These are phyloP conservation scores for Populus tremula DNA, from an alignment of 345 rosid genomes.

Conservation along the genomic window DNA sequence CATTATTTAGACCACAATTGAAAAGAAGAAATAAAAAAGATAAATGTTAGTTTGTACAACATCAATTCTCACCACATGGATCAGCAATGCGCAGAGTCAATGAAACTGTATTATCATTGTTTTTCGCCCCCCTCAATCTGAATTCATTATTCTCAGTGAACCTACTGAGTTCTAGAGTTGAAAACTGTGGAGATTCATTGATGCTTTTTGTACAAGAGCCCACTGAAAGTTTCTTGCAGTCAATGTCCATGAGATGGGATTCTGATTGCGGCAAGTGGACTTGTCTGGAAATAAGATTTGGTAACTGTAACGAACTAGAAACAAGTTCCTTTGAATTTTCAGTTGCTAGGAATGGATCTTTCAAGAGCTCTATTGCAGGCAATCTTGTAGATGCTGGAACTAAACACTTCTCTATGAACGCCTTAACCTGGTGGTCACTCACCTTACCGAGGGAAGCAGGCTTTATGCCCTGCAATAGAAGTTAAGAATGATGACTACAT, in stretches of 20 bases:
- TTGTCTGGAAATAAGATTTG: not conserved
- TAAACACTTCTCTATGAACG: conserved; percentile 82
- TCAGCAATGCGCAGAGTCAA: conserved; percentile 65
- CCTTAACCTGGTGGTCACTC: conserved; percentile 61
- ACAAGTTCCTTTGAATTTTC: conserved; percentile 45
- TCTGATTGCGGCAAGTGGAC: conserved; percentile 44
- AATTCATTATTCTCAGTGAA: conserved; percentile 50
- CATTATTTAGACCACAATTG: not conserved
- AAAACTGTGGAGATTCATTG: conserved; percentile 33
- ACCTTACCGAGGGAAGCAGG: conserved; percentile 72
- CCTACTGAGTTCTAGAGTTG: conserved; percentile 47
- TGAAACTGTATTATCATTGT: conserved; percentile 42
- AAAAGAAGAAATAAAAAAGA: not conserved
- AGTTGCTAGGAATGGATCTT: conserved; percentile 58
- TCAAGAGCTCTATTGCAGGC: conserved; percentile 73
- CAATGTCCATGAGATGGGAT: conserved; percentile 66
- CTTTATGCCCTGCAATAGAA: conserved; percentile 57
- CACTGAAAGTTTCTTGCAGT: conserved; percentile 45
- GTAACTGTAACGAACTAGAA: conserved; percentile 46
- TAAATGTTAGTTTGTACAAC: not conserved
- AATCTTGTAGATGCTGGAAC: conserved; percentile 72
- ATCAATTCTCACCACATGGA: conserved; percentile 40
- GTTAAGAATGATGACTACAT: not conserved
- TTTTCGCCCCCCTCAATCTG: conserved; percentile 49
- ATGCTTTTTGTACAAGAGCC: conserved; percentile 43